Evolutionary conservation across 2,329 filamentous ascomycete genomes (phyloP).

Genomic region (Thelonectria rubi): DNA sequence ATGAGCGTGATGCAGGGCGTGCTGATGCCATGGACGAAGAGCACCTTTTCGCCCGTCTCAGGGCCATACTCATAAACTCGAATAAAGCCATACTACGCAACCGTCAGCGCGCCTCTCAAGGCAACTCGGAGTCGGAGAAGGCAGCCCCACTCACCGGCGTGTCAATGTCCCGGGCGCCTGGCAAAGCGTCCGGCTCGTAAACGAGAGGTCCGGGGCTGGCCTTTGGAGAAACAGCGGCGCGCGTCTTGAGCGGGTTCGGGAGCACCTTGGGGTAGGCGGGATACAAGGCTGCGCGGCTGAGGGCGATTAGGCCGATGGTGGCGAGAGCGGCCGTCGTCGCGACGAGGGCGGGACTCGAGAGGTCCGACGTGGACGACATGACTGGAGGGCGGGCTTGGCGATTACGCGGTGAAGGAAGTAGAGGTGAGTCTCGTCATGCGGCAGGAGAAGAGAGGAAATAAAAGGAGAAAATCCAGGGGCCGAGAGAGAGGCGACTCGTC

Average conservation of each 20-base stretch:
- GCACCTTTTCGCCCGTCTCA: constrained; percentile 74
- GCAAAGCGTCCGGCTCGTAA: constrained; percentile 75
- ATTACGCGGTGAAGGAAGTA: not conserved
- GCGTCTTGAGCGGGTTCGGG: constrained; percentile 55
- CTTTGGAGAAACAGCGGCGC: constrained; percentile 48
- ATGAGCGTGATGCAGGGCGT: constrained; percentile 80
- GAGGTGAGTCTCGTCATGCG: not conserved
- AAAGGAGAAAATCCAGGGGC: not conserved
- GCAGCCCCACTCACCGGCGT: constrained; percentile 62
- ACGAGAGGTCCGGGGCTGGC: constrained; percentile 46
- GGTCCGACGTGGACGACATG: constrained; percentile 20
- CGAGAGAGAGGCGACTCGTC: not conserved
- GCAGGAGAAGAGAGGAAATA: not conserved
- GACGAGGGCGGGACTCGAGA: constrained; percentile 42
- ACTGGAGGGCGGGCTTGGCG: not conserved
- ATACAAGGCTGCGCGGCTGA: constrained; percentile 50
- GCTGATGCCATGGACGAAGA: constrained; percentile 85
- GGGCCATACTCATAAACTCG: constrained; percentile 87
- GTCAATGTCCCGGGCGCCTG: constrained; percentile 76
- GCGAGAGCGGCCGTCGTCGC: constrained; percentile 53
- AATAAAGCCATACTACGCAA: constrained; percentile 72
- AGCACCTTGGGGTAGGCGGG: constrained; percentile 52
- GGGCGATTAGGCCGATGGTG: constrained; percentile 51
- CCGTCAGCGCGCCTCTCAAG: not conserved
- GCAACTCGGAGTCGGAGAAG: not conserved